A percentile compares a stretch with the other conserved stretches of the same genome.
These are phyloP conservation scores for Phyllosticta citribraziliensis DNA, from an alignment of 2,329 filamentous ascomycete species.

Conservation along the genomic window DNA sequence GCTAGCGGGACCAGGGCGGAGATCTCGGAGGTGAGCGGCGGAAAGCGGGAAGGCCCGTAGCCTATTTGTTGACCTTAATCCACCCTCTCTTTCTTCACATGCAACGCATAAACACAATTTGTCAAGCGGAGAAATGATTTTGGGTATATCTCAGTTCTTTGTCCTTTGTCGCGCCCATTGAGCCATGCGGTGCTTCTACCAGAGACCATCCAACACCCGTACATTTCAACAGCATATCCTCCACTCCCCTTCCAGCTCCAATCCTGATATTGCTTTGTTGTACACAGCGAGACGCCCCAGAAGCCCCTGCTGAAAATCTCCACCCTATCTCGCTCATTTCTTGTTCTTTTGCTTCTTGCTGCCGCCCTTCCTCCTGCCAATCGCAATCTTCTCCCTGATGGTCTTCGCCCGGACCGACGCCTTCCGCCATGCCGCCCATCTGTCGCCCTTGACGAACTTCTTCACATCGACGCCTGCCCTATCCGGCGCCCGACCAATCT, in stretches of 20 bases:
- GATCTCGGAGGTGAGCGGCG: not conserved
- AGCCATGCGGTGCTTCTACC: not conserved
- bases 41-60: not conserved
- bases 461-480: constrained; percentile 47
- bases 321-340: not conserved
- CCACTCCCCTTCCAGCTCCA: not conserved
- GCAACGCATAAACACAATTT: not conserved
- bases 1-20: not conserved
- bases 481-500: constrained; percentile 56
- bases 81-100: not conserved
- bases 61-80: not conserved
- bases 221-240: not conserved
- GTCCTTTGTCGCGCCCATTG: not conserved
- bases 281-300: not conserved
- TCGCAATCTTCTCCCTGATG: constrained; percentile 45
- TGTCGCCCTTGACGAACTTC: constrained; percentile 47
- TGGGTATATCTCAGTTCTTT: not conserved
- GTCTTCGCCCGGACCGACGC: constrained; percentile 40
- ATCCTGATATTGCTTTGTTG: not conserved
- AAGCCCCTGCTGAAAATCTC: not conserved
- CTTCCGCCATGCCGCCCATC: constrained; percentile 58
- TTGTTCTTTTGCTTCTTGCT: constrained; percentile 17
- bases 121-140: not conserved
- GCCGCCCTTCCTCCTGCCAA: constrained; percentile 18
- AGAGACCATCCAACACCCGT: not conserved